Conservation (phyloP, 495 filamentous ascomycete species). For the Penicillium riverlandense region DNA sequence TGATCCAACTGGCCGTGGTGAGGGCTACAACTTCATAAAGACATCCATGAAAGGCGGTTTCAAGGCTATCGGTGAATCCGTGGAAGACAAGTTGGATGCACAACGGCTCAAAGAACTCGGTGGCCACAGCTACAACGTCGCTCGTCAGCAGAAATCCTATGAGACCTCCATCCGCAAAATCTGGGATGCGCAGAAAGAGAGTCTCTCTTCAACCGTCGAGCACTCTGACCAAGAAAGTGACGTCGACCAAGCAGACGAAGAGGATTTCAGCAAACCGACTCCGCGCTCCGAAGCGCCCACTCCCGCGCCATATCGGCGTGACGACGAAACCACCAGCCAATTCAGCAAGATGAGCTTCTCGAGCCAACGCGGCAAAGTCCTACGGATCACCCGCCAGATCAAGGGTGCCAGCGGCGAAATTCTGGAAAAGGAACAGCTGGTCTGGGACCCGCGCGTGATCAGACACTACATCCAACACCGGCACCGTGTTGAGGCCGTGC, state of each 20-base stretch:
- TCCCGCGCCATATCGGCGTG: conserved; percentile 44
- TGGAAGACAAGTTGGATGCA: conserved; percentile 77
- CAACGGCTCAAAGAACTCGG: conserved; percentile 80
- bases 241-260: conserved; percentile 61
- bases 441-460: conserved; percentile 70
- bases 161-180: conserved; percentile 81
- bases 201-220: conserved; percentile 58
- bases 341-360: conserved; percentile 70
- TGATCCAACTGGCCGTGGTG: conserved; percentile 89
- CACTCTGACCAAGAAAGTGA: conserved; percentile 56
- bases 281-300: conserved; percentile 56
- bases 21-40: conserved; percentile 91
- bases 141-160: conserved; percentile 81
- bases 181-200: conserved; percentile 80
- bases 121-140: conserved; percentile 95
- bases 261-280: conserved; percentile 54
- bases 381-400: conserved; percentile 66
- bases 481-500: conserved; percentile 51
- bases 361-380: conserved; percentile 61
- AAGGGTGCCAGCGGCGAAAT: conserved; percentile 56
- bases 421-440: conserved; percentile 50
- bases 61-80: conserved; percentile 81
- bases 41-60: conserved; percentile 99
- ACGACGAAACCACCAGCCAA: conserved; percentile 82
- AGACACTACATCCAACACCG: conserved; percentile 52